A percentile compares a stretch with the other conserved stretches of the same genome.
These are phyloP conservation scores for Triangularia setosa DNA, from an alignment of 2,329 filamentous ascomycete species.

Conservation along the genomic window DNA sequence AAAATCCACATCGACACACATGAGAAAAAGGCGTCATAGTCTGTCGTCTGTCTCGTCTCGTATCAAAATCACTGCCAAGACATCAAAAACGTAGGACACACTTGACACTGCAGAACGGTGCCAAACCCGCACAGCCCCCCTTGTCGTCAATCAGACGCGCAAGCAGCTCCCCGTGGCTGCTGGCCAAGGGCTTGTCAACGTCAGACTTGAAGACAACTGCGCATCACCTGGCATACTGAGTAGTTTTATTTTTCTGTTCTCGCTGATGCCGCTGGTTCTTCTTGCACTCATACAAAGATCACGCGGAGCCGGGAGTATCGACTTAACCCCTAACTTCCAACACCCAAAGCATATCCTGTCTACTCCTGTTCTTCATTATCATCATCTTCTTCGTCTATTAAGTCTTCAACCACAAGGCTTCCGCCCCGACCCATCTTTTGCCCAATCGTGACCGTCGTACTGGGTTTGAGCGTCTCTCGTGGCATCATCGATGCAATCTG, in stretches of 20 bases:
- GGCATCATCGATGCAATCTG: conserved; percentile 82
- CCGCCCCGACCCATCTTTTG: conserved; percentile 76
- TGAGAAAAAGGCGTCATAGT: neutral
- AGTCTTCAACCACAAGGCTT: conserved; percentile 81
- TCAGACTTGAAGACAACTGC: neutral
- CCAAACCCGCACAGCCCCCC: conserved; percentile 14
- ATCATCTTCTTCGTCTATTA: conserved; percentile 34
- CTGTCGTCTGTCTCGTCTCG: neutral
- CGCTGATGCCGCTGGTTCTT: neutral
- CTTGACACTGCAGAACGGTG: conserved; percentile 6
- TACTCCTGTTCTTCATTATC: conserved; percentile 31
- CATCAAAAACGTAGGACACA: neutral
- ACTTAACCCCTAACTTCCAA: neutral
- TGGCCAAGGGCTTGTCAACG: neutral
- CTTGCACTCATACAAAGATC: neutral
- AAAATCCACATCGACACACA: neutral
- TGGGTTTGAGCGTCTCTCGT: conserved; percentile 71
- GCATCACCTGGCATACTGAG: neutral
- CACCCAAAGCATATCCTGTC: neutral
- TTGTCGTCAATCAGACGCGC: conserved; percentile 15
- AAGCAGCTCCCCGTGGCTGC: conserved; percentile 6
- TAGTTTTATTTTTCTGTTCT: neutral
- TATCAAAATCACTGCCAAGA: neutral
- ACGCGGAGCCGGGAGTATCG: neutral
- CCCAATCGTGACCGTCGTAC: conserved; percentile 60